Conservation (phyloP, 495 filamentous ascomycete species). For the Talaromyces borbonicus region DNA sequence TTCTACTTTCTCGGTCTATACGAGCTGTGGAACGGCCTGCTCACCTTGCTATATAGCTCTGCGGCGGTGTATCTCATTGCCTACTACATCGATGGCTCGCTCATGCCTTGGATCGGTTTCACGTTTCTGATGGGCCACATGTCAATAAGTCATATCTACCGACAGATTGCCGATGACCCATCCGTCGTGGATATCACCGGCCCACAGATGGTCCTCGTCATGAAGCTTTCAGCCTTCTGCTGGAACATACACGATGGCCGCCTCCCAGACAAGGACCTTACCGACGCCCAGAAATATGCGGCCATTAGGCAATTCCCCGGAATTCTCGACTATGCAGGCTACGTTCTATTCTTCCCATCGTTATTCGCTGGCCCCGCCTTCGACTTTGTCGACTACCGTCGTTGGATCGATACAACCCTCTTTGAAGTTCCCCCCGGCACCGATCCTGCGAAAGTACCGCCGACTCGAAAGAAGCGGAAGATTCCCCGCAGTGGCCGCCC, state of each 20-base stretch:
- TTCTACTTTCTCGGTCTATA: constrained; percentile 96
- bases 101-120: constrained; percentile 98
- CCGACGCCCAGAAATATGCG: constrained; percentile 77
- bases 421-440: constrained; percentile 75
- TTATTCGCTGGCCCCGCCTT: constrained; percentile 84
- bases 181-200: constrained; percentile 78
- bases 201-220: constrained; percentile 95
- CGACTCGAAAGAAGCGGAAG: constrained; percentile 83
- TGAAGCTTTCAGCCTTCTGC: constrained; percentile 96
- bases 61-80: constrained; percentile 75
- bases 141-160: constrained; percentile 77
- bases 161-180: constrained; percentile 58
- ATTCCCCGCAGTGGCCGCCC: constrained; percentile 88
- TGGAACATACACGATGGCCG: constrained; percentile 95
- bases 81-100: constrained; percentile 72
- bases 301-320: constrained; percentile 62
- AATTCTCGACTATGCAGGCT: constrained; percentile 73
- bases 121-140: constrained; percentile 93
- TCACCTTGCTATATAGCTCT: constrained; percentile 69
- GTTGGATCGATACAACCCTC: constrained; percentile 89
- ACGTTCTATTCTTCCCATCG: constrained; percentile 89
- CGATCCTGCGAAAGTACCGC: constrained; percentile 70
- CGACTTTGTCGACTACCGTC: constrained; percentile 83
- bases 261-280: constrained; percentile 65
- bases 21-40: constrained; percentile 80